Evolutionary conservation across 306 rosid species (phyloP).

Genomic region (Vigna mungo): DNA sequence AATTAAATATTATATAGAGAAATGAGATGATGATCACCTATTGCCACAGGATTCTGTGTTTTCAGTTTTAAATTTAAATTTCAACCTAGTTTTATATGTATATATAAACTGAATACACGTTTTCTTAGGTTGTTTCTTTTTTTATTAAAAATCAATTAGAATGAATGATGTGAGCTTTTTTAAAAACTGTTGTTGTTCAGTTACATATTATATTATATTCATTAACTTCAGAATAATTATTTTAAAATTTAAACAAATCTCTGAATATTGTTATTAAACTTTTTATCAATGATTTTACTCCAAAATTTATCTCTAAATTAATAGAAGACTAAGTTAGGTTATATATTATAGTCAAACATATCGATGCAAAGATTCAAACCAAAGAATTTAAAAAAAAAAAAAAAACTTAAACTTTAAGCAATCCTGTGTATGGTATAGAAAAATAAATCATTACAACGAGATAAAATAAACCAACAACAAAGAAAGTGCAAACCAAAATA

Average conservation of each 20-base stretch:
- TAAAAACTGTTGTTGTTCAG: too few species aligned
- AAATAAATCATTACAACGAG: background rate
- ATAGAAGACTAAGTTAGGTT: constrained; percentile 13
- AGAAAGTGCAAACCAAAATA: background rate
- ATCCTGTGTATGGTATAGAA: background rate
- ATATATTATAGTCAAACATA: constrained; percentile 21
- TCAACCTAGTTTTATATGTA: background rate
- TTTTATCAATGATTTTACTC: too few species aligned
- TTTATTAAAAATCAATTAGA: too few species aligned
- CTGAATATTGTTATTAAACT: too few species aligned
- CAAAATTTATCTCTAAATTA: too few species aligned
- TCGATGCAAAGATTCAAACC: constrained; percentile 1
- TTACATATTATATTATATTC: too few species aligned
- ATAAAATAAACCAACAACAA: background rate
- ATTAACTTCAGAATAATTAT: too few species aligned
- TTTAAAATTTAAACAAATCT: too few species aligned
- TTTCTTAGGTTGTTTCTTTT: background rate
- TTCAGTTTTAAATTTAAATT: constrained; percentile 16
- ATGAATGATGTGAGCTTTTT: too few species aligned
- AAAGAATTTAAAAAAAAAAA: background rate
- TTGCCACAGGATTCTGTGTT: background rate
- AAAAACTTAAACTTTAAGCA: background rate
- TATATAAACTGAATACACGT: background rate
- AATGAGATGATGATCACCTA: constrained; percentile 8
- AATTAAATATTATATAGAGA: background rate